Conservation (phyloP, 495 filamentous ascomycete species). For the Penicillium desertorum region DNA sequence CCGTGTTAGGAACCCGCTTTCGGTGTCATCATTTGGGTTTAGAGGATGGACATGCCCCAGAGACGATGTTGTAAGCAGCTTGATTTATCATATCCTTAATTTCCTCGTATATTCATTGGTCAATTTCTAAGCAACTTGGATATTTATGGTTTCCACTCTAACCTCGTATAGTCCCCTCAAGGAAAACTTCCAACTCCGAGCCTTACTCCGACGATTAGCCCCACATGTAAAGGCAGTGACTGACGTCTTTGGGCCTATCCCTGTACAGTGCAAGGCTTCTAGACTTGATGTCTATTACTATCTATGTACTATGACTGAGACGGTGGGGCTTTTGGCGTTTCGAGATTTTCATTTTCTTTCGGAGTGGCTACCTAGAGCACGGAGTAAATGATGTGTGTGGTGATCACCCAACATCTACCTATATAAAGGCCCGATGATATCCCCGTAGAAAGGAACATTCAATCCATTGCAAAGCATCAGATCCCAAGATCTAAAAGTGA, state of each 20-base stretch:
- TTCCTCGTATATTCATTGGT: background rate
- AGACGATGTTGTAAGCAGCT: background rate
- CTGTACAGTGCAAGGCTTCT: conserved; percentile 12
- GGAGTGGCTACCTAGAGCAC: conserved; percentile 9
- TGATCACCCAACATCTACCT: conserved; percentile 3
- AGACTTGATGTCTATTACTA: conserved; percentile 1
- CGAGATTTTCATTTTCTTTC: conserved; percentile 12
- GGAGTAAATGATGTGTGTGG: conserved; percentile 14
- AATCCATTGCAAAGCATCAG: conserved; percentile 1
- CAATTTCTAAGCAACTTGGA: background rate
- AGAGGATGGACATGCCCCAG: background rate
- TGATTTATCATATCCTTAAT: background rate
- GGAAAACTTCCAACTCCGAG: conserved; percentile 12
- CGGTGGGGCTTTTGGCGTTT: conserved; percentile 19
- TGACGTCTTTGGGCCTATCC: conserved; percentile 14
- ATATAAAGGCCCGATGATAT: conserved; percentile 10
- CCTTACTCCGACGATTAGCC: conserved; percentile 12
- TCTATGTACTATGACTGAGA: conserved; percentile 6
- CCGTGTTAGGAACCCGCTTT: conserved; percentile 4
- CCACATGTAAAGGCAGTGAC: conserved; percentile 7
- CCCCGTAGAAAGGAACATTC: background rate
- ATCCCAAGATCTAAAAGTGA: background rate
- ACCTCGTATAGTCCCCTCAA: background rate
- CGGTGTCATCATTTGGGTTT: conserved; percentile 3
- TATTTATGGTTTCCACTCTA: background rate